These are phyloP conservation scores for Apostasia ramifera DNA, from an alignment of 106 monocot species.

Conservation along the genomic window DNA sequence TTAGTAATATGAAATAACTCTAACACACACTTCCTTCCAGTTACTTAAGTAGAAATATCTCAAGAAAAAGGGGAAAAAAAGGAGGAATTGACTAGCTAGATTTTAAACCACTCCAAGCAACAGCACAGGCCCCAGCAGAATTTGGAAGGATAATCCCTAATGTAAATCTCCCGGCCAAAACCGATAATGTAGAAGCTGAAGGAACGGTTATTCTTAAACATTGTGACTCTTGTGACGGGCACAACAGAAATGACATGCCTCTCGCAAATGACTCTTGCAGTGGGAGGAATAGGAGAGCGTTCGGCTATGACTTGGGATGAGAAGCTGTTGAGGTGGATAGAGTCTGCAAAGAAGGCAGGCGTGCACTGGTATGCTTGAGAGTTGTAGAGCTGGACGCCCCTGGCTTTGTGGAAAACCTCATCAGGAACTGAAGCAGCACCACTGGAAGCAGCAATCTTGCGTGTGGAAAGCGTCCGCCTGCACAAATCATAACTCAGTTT, in stretches of 20 bases:
- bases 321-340: conserved; percentile 77
- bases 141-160: conserved; percentile 68
- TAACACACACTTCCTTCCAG: no score
- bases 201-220: conserved; percentile 43
- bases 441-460: conserved; percentile 70
- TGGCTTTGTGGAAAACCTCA: conserved; percentile 81
- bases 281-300: conserved; percentile 42
- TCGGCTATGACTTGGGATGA: conserved; percentile 84
- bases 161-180: conserved; percentile 52
- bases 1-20: no score
- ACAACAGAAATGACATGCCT: conserved; percentile 78
- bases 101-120: conserved; percentile 76
- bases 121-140: conserved; percentile 92
- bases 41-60: no score
- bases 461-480: conserved; percentile 72
- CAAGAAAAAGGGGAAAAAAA: no score
- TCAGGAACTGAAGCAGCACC: conserved; percentile 95
- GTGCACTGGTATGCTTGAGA: conserved; percentile 93
- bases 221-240: conserved; percentile 91
- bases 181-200: conserved; percentile 96
- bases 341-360: conserved; percentile 92
- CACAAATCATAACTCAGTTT: background rate
- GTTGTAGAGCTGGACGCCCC: conserved; percentile 81
- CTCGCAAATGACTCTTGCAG: conserved; percentile 82
- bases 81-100: background rate